phyloP scores from a whole-genome alignment of 1,139 yeast species.

The Pichia sp. region DNA sequence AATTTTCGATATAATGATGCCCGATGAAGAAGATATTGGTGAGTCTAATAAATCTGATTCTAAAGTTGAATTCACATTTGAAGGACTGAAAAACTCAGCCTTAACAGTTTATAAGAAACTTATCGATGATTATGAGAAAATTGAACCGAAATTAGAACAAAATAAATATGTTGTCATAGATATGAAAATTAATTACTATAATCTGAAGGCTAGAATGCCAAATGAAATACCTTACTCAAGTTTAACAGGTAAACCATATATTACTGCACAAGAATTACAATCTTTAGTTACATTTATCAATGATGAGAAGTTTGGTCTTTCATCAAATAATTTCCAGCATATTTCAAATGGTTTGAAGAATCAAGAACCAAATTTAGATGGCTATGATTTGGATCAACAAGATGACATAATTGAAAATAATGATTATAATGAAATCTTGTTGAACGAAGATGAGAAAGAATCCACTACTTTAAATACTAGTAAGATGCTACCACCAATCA shows the following conservation, averaged over 20 bases:
- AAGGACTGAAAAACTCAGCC: slow-evolving; percentile 7
- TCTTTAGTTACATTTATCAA: slow-evolving; percentile 57
- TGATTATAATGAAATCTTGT: slow-evolving; percentile 3
- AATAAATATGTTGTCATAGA: slow-evolving; percentile 58
- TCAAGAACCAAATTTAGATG: slow-evolving; percentile 28
- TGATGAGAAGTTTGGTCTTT: slow-evolving; percentile 30
- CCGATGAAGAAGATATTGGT: slow-evolving; percentile 33
- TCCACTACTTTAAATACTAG: not conserved
- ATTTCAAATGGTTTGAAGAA: slow-evolving; percentile 1
- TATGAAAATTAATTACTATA: slow-evolving; percentile 53
- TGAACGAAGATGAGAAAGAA: slow-evolving; percentile 2
- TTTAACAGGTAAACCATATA: slow-evolving; percentile 45
- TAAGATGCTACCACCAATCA: slow-evolving; percentile 35
- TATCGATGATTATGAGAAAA: slow-evolving; percentile 6
- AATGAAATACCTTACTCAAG: slow-evolving; percentile 44
- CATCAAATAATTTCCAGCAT: slow-evolving; percentile 14
- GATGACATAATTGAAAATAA: not conserved
- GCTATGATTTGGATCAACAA: slow-evolving; percentile 24
- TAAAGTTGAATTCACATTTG: slow-evolving; percentile 10
- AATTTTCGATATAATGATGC: slow-evolving; percentile 63
- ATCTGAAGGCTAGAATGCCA: slow-evolving; percentile 55
- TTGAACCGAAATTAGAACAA: slow-evolving; percentile 13
- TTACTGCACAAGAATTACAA: slow-evolving; percentile 52
- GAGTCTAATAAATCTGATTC: not conserved
- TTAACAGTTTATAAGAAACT: slow-evolving; percentile 10